Percentiles rank a stretch among this genome's conserved stretches.
Evolutionary conservation across 1,284 basidiomycete species (phyloP).

Genomic region (Taiwanofungus camphoratus): DNA sequence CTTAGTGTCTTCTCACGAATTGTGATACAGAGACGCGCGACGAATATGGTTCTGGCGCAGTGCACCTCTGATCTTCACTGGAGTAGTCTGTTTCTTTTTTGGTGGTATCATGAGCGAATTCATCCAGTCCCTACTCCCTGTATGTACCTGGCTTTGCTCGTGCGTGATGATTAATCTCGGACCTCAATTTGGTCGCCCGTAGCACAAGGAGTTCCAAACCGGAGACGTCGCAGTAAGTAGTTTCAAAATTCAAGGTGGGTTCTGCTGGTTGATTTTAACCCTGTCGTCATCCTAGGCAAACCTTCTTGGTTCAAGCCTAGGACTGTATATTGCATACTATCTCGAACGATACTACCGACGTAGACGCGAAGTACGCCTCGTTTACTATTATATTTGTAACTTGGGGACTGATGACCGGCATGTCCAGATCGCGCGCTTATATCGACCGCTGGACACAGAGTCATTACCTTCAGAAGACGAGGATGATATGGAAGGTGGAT

Average conservation of each 20-base stretch:
- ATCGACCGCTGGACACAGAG: constrained; percentile 58
- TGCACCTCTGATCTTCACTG: constrained; percentile 62
- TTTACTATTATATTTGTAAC: not conserved
- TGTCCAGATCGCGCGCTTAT: constrained; percentile 68
- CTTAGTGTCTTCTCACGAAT: not conserved
- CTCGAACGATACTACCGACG: constrained; percentile 70
- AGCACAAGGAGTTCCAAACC: constrained; percentile 77
- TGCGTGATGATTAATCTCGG: not conserved
- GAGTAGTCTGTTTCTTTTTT: constrained; percentile 66
- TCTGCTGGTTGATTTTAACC: constrained; percentile 10
- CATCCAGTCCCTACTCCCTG: constrained; percentile 78
- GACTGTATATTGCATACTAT: constrained; percentile 62
- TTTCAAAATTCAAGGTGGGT: constrained; percentile 4
- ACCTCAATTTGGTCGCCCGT: not conserved
- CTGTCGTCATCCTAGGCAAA: constrained; percentile 55
- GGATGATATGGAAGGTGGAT: constrained; percentile 40
- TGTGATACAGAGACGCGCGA: constrained; percentile 51
- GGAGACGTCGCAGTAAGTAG: constrained; percentile 68
- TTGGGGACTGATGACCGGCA: too few relatives aligned
- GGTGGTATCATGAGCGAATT: constrained; percentile 85
- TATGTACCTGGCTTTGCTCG: constrained; percentile 30
- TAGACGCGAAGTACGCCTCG: constrained; percentile 58
- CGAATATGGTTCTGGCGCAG: constrained; percentile 85
- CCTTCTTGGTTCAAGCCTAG: constrained; percentile 70
- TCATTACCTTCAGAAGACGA: constrained; percentile 46